Evolutionary conservation across 768 basidiomycete genomes (phyloP).

Genomic region (Suillus sp.): DNA sequence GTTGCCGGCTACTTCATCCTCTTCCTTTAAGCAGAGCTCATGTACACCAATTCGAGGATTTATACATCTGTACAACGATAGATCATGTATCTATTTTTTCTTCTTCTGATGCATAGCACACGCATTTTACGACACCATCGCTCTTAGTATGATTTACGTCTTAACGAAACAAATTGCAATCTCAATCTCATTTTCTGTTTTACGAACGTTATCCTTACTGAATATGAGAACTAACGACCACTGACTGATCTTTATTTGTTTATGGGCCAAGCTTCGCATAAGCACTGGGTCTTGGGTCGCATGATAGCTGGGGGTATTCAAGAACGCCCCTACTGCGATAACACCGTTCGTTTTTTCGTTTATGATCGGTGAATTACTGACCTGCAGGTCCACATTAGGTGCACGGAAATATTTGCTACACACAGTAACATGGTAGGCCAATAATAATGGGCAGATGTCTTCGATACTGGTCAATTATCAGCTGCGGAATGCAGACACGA

Average conservation of each 20-base stretch:
- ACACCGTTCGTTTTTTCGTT: neutral
- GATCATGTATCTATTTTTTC: neutral
- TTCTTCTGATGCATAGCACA: neutral
- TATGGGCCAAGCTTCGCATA: neutral
- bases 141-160: too few species aligned
- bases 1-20: slow-evolving; percentile 8
- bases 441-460: neutral
- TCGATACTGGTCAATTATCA: neutral
- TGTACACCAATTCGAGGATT: neutral
- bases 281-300: neutral
- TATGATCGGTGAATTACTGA: neutral
- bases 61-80: neutral
- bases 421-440: too few species aligned
- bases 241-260: neutral
- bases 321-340: neutral
- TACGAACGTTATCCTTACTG: too few species aligned
- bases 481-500: neutral
- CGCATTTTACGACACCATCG: neutral
- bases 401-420: neutral
- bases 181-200: neutral
- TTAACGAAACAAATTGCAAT: neutral
- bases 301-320: neutral
- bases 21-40: neutral
- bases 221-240: neutral
- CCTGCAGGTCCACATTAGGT: neutral